Evolutionary conservation across 129 eudicot species (phyloP), one percentile per base, ranked within the genome.

Genomic region (Arctium minus): DNA sequence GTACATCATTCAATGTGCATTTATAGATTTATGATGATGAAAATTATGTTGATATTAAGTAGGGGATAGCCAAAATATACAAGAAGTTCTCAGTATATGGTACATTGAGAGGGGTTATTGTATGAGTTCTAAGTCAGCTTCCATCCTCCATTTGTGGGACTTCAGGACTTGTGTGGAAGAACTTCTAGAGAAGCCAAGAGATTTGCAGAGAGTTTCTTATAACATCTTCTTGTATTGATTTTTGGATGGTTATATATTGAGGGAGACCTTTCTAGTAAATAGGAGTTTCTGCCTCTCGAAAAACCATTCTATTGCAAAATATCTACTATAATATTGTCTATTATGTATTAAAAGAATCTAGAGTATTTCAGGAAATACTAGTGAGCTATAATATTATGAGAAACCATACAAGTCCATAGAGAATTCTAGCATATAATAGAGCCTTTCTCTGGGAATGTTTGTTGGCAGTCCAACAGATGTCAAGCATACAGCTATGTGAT

Each of bases 1-100:
- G 97, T 93, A 87, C 80, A 53, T 8, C 48, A 36, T 15, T 48
- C 13, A 50, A 70, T 78, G 22, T 53, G 6, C 62, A 75, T 48
- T n/a, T 75, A 17, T 82, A 15, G 9, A 67, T 42, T 37, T 29
- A 53, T 56, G 31, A 53, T 70, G 2, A n/a, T 72, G 44, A 32
- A 37, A 46, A 50, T 10, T 46, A 50, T 71, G 35, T 53, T 30
- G n/a, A 69, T 42, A 67, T 22, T 5, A 67, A 4, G 27, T 27
- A 65, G 32, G 13, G 71, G 32, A 8, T 17, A 22, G 3, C 35
- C 71, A 27, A 67, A 67, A 8, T 29, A 7, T 22, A 67, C 12
- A 64, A 64, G 13, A n/a, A 74, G 37, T 9, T 32, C 15, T 7
- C 2, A 62, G 1, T 53, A 53, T 53, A 53, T 15, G 65, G 22